Conservation (phyloP, 768 basidiomycete genomes). For the Boletus insuetus region DNA sequence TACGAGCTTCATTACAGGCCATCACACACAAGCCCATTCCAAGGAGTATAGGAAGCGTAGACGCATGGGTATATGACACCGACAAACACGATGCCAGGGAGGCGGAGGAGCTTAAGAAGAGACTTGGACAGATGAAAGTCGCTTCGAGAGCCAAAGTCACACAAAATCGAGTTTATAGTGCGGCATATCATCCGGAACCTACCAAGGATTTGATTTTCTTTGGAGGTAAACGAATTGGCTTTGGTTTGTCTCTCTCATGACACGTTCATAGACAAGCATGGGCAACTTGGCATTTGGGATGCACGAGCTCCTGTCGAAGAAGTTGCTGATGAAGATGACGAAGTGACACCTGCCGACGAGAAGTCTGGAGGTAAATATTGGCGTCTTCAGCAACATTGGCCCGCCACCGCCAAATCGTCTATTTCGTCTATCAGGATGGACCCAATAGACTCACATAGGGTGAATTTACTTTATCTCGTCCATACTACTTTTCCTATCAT, state of each 20-base stretch:
- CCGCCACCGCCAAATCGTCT: constrained; percentile 73
- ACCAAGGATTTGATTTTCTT: constrained; percentile 85
- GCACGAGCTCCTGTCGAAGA: constrained; percentile 69
- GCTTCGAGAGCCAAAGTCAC: constrained; percentile 81
- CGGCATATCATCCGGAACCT: constrained; percentile 76
- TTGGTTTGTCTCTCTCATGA: not conserved
- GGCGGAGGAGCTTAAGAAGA: constrained; percentile 53
- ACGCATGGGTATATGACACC: constrained; percentile 50
- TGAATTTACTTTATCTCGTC: constrained; percentile 29
- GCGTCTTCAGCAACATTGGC: constrained; percentile 83
- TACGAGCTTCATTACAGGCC: constrained; percentile 45
- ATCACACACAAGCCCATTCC: constrained; percentile 37
- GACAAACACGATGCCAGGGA: constrained; percentile 47
- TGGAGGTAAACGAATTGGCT: constrained; percentile 49
- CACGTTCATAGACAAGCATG: constrained; percentile 68
- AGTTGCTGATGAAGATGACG: constrained; percentile 60
- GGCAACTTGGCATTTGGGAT: constrained; percentile 85
- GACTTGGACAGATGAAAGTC: constrained; percentile 56
- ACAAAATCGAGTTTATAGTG: constrained; percentile 69
- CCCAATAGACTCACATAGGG: constrained; percentile 71
- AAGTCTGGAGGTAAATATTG: constrained; percentile 73
- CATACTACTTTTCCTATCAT: not conserved
- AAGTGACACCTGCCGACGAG: constrained; percentile 38
- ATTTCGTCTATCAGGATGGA: constrained; percentile 78
- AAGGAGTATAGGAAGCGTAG: constrained; percentile 41